phyloP scores from a whole-genome alignment of 2,329 filamentous ascomycete genomes.

The Cladophialophora exuberans region DNA sequence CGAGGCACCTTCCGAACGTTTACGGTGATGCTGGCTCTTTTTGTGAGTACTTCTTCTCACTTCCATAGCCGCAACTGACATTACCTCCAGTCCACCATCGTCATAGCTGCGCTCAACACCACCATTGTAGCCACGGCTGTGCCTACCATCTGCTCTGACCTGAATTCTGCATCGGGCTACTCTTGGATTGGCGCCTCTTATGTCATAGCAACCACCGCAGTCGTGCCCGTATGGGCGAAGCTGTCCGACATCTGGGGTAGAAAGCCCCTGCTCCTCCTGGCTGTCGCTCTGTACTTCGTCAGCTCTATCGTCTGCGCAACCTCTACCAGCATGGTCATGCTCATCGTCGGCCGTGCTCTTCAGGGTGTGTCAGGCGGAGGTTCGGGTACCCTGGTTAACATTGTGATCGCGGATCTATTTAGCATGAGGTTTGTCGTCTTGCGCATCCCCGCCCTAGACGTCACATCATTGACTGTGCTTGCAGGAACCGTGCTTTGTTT shows the following conservation, averaged over 20 bases:
- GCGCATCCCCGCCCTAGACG: not conserved
- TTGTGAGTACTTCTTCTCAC: constrained; percentile 28
- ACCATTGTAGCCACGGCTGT: constrained; percentile 51
- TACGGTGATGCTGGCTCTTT: constrained; percentile 37
- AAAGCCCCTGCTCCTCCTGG: constrained; percentile 61
- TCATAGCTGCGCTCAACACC: constrained; percentile 64
- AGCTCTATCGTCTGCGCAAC: constrained; percentile 55
- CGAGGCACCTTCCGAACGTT: constrained; percentile 34
- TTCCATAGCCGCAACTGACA: not conserved
- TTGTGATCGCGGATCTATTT: constrained; percentile 60
- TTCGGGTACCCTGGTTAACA: constrained; percentile 54
- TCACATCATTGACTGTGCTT: not conserved
- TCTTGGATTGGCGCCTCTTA: constrained; percentile 54
- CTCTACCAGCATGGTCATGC: constrained; percentile 51
- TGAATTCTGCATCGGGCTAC: constrained; percentile 47
- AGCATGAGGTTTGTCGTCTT: constrained; percentile 54
- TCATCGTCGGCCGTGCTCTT: constrained; percentile 56
- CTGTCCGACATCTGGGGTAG: constrained; percentile 69
- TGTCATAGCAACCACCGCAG: constrained; percentile 48
- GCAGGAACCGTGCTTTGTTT: constrained; percentile 50
- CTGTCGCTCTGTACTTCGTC: constrained; percentile 52
- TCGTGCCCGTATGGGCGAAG: constrained; percentile 65
- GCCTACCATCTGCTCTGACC: constrained; percentile 46
- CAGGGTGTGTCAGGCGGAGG: constrained; percentile 60
- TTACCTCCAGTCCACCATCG: constrained; percentile 46